Base-by-base conservation (phyloP, 1,284 basidiomycete species). In the Bondarzewia mesenterica region DNA sequence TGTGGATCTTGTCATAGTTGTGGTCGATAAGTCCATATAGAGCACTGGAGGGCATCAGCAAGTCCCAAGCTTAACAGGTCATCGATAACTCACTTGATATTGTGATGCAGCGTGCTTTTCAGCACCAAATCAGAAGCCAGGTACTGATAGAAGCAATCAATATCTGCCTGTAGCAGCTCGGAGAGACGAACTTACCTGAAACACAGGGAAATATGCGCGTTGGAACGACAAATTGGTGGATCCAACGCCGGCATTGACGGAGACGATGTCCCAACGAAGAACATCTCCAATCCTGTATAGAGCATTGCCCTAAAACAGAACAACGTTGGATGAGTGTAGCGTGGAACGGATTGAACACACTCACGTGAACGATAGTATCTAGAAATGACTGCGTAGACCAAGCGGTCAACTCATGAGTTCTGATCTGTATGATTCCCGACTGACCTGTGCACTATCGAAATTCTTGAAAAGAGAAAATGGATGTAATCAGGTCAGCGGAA, bases 51-150 rank as follows among this genome's bases (percentile, higher is more conserved):
- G 1, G 16, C 7, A 15, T 14, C 22, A 16, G 40, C 18, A 6
- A 7, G 4, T 16, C 4, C 23, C 45, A 20, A 14, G n/a, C 1
- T 26, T 12, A 21, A 0, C 20, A 18, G 8, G 32, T n/a, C 22
- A 20, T 16, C 10, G 36, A 44, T 7, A 5, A 46, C 67, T 46
- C 58, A 84, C 80, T 85, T 85, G 27, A 42, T 42, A 21, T 42
- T 42, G 21, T 42, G 41, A 26, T 66, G 67, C 32, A 82, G 54
- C 0, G 78, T 80, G 38, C 74, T 82, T 59, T 80, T 81, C 22
- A 83, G 57, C 2, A 87, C 74, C 41, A 78, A 71, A 38, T 81
- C 75, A 1, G 81, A 85, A 0, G 82, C 73, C 23, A 82, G 62
- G 54, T 82, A 84, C 80, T 85, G 46, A 23, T 42, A 12, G 7